Evolutionary conservation across 257 asterid species (phyloP).

Genomic region (Solanum stenotomum): DNA sequence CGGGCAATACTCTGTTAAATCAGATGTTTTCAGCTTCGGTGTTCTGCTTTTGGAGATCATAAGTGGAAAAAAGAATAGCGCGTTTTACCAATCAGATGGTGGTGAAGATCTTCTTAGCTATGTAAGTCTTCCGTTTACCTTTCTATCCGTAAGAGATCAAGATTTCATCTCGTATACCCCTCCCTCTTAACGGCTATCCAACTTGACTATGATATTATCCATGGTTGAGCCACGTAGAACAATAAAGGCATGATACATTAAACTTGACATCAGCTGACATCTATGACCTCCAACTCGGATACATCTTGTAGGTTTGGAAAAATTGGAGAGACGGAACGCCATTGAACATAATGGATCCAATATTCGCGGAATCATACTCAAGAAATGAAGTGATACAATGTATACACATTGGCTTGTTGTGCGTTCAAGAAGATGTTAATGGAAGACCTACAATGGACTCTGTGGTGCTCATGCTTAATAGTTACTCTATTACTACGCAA

Average conservation of each 20-base stretch:
- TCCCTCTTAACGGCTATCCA: background rate
- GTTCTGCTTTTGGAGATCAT: slow-evolving; percentile 15
- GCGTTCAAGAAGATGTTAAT: slow-evolving; percentile 16
- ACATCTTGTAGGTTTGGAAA: slow-evolving; percentile 16
- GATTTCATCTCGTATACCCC: background rate
- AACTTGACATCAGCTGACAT: background rate
- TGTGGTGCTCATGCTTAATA: slow-evolving; percentile 14
- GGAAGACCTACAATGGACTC: slow-evolving; percentile 21
- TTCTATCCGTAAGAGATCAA: background rate
- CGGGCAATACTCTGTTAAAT: slow-evolving; percentile 5
- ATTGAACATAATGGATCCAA: slow-evolving; percentile 15
- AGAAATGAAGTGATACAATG: slow-evolving; percentile 14
- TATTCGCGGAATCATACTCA: background rate
- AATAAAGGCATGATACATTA: background rate
- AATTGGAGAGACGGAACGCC: slow-evolving; percentile 22
- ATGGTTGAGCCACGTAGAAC: background rate
- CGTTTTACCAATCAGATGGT: background rate
- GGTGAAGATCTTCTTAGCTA: slow-evolving; percentile 1
- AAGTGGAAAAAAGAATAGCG: slow-evolving; percentile 6
- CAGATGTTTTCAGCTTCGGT: slow-evolving; percentile 17
- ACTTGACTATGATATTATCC: background rate
- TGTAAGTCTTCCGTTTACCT: slow-evolving; percentile 7
- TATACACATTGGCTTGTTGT: slow-evolving; percentile 13
- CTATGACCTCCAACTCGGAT: background rate
- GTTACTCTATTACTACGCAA: background rate